Percentiles rank a stretch among this genome's conserved stretches.
phyloP scores from a whole-genome alignment of 345 rosid genomes.

The Streptanthus diversifolius region DNA sequence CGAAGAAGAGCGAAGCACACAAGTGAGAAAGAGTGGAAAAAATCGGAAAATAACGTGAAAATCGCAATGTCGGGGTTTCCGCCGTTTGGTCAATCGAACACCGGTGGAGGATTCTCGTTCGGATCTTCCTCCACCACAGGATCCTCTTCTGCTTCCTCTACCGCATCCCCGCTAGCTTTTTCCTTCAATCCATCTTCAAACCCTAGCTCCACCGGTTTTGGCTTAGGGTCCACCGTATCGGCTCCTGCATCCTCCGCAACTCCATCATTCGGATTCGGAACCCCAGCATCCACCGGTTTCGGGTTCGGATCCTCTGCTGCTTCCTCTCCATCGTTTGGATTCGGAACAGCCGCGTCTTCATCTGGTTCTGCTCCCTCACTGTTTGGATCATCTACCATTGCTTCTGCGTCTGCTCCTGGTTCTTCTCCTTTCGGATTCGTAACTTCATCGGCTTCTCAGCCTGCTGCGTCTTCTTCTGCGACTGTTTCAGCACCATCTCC shows the following conservation, averaged over 20 bases:
- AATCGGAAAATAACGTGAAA: conserved; percentile 34
- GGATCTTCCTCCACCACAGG: conserved; percentile 40
- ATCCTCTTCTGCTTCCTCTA: conserved; percentile 40
- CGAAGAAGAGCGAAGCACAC: conserved; percentile 15
- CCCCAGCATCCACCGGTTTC: conserved; percentile 12
- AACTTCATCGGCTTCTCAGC: conserved; percentile 17
- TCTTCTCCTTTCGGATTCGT: conserved; percentile 31
- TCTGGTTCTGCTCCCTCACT: conserved; percentile 28
- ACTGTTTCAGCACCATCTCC: conserved; percentile 15
- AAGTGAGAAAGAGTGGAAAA: conserved; percentile 6
- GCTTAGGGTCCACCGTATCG: conserved; percentile 35
- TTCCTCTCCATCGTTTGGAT: conserved; percentile 21
- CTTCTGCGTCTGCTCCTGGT: conserved; percentile 18
- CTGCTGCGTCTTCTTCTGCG: conserved; percentile 15
- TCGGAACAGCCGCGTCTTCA: conserved; percentile 21
- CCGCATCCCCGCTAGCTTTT: conserved; percentile 36
- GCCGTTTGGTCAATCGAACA: conserved; percentile 42
- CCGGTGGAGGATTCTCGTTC: conserved; percentile 32
- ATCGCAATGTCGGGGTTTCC: conserved; percentile 35
- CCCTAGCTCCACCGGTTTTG: conserved; percentile 35
- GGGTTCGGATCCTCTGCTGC: conserved; percentile 34
- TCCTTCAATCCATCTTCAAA: conserved; percentile 34
- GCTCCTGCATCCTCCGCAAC: conserved; percentile 31
- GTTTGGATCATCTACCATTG: conserved; percentile 25
- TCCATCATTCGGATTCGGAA: conserved; percentile 39